Percentiles rank a stretch among this genome's conserved stretches.
phyloP scores from a whole-genome alignment of 2,329 filamentous ascomycete genomes.

The Arthrinium puccinioides region DNA sequence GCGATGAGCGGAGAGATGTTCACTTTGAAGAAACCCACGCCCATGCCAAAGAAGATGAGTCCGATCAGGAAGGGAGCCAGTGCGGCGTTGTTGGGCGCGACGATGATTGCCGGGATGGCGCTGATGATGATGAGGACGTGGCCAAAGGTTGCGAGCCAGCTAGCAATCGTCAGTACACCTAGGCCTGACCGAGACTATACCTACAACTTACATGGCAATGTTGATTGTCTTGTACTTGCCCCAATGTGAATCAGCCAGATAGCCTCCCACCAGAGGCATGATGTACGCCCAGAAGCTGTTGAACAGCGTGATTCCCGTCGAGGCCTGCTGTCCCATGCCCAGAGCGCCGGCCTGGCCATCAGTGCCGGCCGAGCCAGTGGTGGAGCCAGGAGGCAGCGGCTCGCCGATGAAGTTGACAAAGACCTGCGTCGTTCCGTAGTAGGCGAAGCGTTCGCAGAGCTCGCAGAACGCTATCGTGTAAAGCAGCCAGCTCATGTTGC shows the following conservation, averaged over 20 bases:
- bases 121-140: slow-evolving; percentile 53
- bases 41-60: slow-evolving; percentile 54
- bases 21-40: slow-evolving; percentile 60
- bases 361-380: slow-evolving; percentile 39
- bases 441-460: slow-evolving; percentile 57
- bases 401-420: slow-evolving; percentile 57
- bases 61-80: slow-evolving; percentile 50
- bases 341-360: slow-evolving; percentile 43
- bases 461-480: slow-evolving; percentile 58
- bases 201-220: slow-evolving; percentile 44
- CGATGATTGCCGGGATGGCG: slow-evolving; percentile 48
- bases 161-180: neutral
- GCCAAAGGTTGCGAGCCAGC: slow-evolving; percentile 43
- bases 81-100: slow-evolving; percentile 36
- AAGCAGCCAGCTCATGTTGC: slow-evolving; percentile 44
- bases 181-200: neutral
- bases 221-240: slow-evolving; percentile 59
- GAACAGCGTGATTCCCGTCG: slow-evolving; percentile 19
- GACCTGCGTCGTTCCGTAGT: slow-evolving; percentile 48
- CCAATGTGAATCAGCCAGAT: slow-evolving; percentile 50
- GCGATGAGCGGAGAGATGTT: slow-evolving; percentile 60
- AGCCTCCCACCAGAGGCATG: slow-evolving; percentile 30
- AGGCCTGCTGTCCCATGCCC: slow-evolving; percentile 30
- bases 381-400: slow-evolving; percentile 44
- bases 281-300: slow-evolving; percentile 24